Conservation (phyloP, 2,329 filamentous ascomycete genomes). For the Blastomyces parvus region DNA sequence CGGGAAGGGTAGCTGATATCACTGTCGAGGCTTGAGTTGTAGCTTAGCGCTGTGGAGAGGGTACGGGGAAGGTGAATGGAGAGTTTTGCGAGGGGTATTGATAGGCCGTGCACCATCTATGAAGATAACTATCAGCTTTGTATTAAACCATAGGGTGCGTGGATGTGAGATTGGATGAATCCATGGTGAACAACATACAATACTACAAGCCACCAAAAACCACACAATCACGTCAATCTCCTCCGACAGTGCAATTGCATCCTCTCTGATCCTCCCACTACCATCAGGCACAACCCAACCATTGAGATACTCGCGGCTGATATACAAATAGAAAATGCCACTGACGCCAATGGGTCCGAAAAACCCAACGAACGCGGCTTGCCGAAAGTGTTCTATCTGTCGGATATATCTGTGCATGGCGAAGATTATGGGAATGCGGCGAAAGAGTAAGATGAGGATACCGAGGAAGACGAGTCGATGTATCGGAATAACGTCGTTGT, state of each 20-base stretch:
- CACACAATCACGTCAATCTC: conserved; percentile 65
- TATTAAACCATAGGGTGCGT: not conserved
- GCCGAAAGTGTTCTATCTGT: conserved; percentile 63
- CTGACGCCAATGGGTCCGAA: conserved; percentile 89
- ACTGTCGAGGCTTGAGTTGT: conserved; percentile 23
- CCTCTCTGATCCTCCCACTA: conserved; percentile 52
- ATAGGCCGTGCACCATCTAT: conserved; percentile 69
- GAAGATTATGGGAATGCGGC: conserved; percentile 68
- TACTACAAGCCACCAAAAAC: conserved; percentile 76
- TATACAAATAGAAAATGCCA: conserved; percentile 80
- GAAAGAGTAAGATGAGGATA: conserved; percentile 64
- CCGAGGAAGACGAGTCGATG: conserved; percentile 65
- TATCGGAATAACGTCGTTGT: conserved; percentile 61
- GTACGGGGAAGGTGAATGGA: conserved; percentile 40
- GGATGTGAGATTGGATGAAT: conserved; percentile 10
- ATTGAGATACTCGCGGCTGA: conserved; percentile 64
- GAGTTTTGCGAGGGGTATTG: conserved; percentile 56
- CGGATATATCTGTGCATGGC: conserved; percentile 64
- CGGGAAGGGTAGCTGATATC: not conserved
- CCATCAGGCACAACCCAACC: conserved; percentile 35
- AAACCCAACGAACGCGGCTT: conserved; percentile 81
- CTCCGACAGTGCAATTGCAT: conserved; percentile 58
- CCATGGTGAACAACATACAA: conserved; percentile 48
- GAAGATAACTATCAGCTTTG: conserved; percentile 1
- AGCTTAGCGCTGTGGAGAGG: conserved; percentile 39